Conservation (phyloP, 2,329 filamentous ascomycete species). For the Rhexocercosporidium sp. region DNA sequence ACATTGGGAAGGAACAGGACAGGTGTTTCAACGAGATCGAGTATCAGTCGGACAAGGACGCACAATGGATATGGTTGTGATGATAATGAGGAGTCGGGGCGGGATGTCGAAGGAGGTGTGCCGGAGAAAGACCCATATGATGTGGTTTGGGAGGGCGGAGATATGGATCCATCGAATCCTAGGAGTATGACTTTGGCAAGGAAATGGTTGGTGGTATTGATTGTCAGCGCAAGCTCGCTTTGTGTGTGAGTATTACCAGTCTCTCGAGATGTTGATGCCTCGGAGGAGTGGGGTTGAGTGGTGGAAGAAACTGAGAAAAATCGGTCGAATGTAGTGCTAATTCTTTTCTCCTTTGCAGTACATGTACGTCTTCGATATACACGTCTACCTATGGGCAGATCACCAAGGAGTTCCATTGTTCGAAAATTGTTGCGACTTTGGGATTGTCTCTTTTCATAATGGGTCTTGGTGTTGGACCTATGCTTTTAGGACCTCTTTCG, state of each 20-base stretch:
- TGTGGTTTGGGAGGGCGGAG: slow-evolving; percentile 75
- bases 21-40: background rate
- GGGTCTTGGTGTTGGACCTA: slow-evolving; percentile 66
- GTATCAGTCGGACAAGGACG: slow-evolving; percentile 33
- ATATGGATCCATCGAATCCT: slow-evolving; percentile 76
- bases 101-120: slow-evolving; percentile 28
- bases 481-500: slow-evolving; percentile 60
- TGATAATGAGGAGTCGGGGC: slow-evolving; percentile 31
- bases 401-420: slow-evolving; percentile 73
- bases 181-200: slow-evolving; percentile 67
- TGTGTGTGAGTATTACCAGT: slow-evolving; percentile 75
- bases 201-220: slow-evolving; percentile 80
- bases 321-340: slow-evolving; percentile 3
- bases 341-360: slow-evolving; percentile 58
- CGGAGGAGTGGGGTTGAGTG: slow-evolving; percentile 10
- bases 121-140: slow-evolving; percentile 59
- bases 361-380: slow-evolving; percentile 87
- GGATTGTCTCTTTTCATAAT: slow-evolving; percentile 85
- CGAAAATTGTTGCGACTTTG: slow-evolving; percentile 74
- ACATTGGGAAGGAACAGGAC: slow-evolving; percentile 15
- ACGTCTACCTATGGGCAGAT: slow-evolving; percentile 82
- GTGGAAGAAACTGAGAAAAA: background rate
- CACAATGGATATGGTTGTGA: slow-evolving; percentile 44
- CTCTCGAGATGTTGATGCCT: slow-evolving; percentile 1
- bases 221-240: slow-evolving; percentile 75